A percentile compares a stretch with the other conserved stretches of the same genome.
Evolutionary conservation across 75 land plant species (phyloP).

Genomic region (Cunninghamia lanceolata): DNA sequence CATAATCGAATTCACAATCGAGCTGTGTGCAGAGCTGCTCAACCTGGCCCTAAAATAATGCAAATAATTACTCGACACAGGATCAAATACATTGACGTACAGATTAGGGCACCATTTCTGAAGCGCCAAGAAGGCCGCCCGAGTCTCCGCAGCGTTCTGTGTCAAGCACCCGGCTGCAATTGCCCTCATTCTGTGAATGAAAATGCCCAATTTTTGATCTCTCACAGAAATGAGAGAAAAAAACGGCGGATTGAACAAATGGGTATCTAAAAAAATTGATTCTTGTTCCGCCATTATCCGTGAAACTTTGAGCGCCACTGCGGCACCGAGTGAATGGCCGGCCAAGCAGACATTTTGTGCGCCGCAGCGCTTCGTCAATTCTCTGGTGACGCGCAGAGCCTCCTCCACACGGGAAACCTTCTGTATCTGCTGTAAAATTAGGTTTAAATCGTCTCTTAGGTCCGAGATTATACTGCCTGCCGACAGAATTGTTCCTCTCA

Average conservation of each 20-base stretch:
- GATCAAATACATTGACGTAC: slow-evolving; percentile 71
- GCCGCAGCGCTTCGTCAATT: slow-evolving; percentile 34
- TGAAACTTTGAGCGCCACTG: slow-evolving; percentile 66
- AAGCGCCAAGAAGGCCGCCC: not conserved
- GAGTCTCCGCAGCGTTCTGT: slow-evolving; percentile 3
- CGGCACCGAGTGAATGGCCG: slow-evolving; percentile 78
- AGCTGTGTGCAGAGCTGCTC: not conserved
- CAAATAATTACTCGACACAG: slow-evolving; percentile 55
- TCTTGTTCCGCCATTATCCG: slow-evolving; percentile 57
- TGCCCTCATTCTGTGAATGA: slow-evolving; percentile 27
- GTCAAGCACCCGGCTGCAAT: not conserved
- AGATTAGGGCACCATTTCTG: slow-evolving; percentile 62
- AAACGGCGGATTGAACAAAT: slow-evolving; percentile 80
- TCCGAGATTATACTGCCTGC: slow-evolving; percentile 55
- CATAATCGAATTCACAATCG: slow-evolving; percentile 16
- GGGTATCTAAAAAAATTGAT: slow-evolving; percentile 54
- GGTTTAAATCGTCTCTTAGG: slow-evolving; percentile 54
- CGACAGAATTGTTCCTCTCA: slow-evolving; percentile 63
- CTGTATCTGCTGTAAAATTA: slow-evolving; percentile 57
- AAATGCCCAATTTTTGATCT: slow-evolving; percentile 5
- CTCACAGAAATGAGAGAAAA: slow-evolving; percentile 38
- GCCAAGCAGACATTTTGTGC: slow-evolving; percentile 52
- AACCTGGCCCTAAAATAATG: slow-evolving; percentile 22
- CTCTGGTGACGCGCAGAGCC: slow-evolving; percentile 44
- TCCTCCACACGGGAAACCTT: slow-evolving; percentile 53